Evolutionary conservation across 345 rosid species (phyloP).

Genomic region (Boechera stricta): DNA sequence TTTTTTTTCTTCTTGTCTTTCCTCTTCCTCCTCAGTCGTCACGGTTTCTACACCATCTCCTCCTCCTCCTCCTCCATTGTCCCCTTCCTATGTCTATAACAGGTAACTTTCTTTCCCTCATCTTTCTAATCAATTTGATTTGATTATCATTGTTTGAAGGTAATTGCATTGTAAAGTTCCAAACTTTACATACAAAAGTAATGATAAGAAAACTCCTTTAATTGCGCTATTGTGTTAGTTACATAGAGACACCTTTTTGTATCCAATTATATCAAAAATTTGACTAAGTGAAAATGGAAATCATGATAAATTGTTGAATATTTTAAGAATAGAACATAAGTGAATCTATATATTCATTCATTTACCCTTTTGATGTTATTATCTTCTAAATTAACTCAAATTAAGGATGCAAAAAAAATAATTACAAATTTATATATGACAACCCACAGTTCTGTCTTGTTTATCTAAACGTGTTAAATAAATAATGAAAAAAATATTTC

Average conservation of each 20-base stretch:
- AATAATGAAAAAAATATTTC: neutral
- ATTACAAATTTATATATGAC: neutral
- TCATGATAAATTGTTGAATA: conserved; percentile 56
- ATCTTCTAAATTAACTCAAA: conserved; percentile 20
- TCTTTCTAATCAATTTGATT: neutral
- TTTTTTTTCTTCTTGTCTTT: neutral
- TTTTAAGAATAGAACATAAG: conserved; percentile 47
- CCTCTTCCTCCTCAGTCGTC: conserved; percentile 22
- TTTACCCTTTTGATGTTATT: conserved; percentile 42
- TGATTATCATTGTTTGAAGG: conserved; percentile 20
- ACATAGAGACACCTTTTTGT: conserved; percentile 36
- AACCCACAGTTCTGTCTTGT: conserved; percentile 17
- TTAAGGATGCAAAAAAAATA: neutral
- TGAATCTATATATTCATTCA: conserved; percentile 49
- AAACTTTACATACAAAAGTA: conserved; percentile 18
- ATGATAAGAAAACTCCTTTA: conserved; percentile 50
- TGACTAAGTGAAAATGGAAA: conserved; percentile 36
- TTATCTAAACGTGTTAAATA: conserved; percentile 29
- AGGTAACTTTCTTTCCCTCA: neutral
- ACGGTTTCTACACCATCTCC: conserved; percentile 20
- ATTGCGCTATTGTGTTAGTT: conserved; percentile 57
- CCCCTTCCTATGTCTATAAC: conserved; percentile 16
- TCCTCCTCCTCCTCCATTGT: conserved; percentile 27
- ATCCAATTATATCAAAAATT: conserved; percentile 45
- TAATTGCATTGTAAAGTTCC: conserved; percentile 42